phyloP scores from a whole-genome alignment of 2,329 filamentous ascomycete species.

The Pseudogymnoascus verrucosus region DNA sequence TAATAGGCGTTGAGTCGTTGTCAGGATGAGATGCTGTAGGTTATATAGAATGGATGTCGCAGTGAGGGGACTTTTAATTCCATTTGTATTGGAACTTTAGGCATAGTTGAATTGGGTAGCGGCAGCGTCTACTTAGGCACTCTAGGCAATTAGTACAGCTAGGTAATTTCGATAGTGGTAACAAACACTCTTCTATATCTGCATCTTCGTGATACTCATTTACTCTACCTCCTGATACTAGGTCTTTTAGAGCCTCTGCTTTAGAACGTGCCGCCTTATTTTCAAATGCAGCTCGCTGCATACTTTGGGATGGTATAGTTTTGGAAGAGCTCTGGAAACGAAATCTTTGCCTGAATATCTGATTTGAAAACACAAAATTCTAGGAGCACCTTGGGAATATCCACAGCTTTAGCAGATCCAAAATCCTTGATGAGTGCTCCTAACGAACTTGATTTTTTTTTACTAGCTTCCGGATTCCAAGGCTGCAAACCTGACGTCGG shows the following conservation, averaged over 20 bases:
- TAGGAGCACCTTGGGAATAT: slow-evolving; percentile 21
- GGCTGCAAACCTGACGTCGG: slow-evolving; percentile 9
- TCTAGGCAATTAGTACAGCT: not conserved
- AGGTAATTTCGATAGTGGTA: not conserved
- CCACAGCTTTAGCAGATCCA: slow-evolving; percentile 16
- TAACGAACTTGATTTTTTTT: slow-evolving; percentile 12
- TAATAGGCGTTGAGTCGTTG: slow-evolving; percentile 28
- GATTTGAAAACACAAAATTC: slow-evolving; percentile 27
- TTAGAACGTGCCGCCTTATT: slow-evolving; percentile 23
- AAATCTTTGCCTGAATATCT: slow-evolving; percentile 26
- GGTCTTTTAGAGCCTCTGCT: slow-evolving; percentile 24
- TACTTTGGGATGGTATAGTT: slow-evolving; percentile 21
- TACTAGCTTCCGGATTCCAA: slow-evolving; percentile 19
- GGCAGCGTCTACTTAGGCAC: not conserved
- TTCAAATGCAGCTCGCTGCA: slow-evolving; percentile 27
- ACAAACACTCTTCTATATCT: not conserved
- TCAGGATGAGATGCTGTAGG: slow-evolving; percentile 32
- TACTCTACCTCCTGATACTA: slow-evolving; percentile 10
- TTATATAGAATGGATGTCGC: slow-evolving; percentile 29
- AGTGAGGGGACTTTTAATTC: slow-evolving; percentile 14
- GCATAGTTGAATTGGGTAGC: not conserved
- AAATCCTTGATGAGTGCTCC: slow-evolving; percentile 16
- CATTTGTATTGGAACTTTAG: not conserved
- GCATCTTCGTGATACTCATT: not conserved
- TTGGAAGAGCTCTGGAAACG: slow-evolving; percentile 30